phyloP scores from a whole-genome alignment of 176 grass and related monocot species.

The Metroxylon sagu region DNA sequence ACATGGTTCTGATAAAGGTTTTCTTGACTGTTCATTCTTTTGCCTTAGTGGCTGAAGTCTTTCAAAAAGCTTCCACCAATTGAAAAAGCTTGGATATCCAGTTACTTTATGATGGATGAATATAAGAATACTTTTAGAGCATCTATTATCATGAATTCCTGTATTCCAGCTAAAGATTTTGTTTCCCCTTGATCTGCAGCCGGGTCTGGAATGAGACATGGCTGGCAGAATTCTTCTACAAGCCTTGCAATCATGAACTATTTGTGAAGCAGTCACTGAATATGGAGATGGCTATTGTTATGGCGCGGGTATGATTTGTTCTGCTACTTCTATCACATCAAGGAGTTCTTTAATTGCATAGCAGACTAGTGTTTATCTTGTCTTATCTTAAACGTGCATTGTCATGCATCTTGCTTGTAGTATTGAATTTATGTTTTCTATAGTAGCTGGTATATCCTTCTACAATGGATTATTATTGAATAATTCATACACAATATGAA shows the following conservation, averaged over 20 bases:
- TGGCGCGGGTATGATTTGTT: conserved; percentile 54
- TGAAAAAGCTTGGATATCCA: neutral
- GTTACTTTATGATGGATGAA: neutral
- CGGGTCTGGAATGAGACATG: conserved; percentile 93
- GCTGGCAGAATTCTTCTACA: conserved; percentile 89
- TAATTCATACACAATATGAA: too few species aligned
- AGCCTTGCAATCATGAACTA: conserved; percentile 95
- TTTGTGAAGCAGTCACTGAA: conserved; percentile 99
- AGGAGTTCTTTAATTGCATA: neutral
- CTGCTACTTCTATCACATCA: neutral
- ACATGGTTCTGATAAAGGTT: too few species aligned
- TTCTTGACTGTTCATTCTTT: too few species aligned
- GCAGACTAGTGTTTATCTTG: too few species aligned
- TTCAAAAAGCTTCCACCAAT: too few species aligned
- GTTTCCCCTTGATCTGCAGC: conserved; percentile 24
- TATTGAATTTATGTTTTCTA: too few species aligned
- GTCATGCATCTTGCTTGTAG: too few species aligned
- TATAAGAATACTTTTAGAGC: neutral
- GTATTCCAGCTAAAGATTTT: conserved; percentile 4
- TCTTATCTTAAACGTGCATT: too few species aligned
- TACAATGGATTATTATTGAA: too few species aligned
- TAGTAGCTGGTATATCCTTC: too few species aligned
- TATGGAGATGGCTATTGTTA: conserved; percentile 97
- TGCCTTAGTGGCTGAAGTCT: too few species aligned
- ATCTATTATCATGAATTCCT: conserved; percentile 1